Evolutionary conservation across 2,329 filamentous ascomycete genomes (phyloP).

Genomic region (Exophiala lecanii-corni): DNA sequence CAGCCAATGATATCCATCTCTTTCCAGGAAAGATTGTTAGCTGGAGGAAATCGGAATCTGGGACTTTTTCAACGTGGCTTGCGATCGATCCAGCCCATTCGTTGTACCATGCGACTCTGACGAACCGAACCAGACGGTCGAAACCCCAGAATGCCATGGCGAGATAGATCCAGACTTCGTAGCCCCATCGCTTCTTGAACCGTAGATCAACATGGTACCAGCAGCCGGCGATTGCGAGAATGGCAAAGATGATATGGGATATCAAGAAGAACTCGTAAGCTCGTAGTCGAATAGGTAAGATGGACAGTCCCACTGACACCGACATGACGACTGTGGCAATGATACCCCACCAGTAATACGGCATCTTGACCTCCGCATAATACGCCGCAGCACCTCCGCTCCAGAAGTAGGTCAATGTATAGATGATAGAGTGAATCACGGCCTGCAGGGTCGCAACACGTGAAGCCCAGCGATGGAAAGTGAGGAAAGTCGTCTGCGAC

Average conservation of each 20-base stretch:
- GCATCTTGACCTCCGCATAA: constrained; percentile 7
- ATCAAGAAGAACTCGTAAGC: constrained; percentile 36
- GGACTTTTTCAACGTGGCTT: constrained; percentile 40
- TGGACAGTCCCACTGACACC: constrained; percentile 29
- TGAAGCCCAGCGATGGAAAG: constrained; percentile 17
- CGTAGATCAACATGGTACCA: constrained; percentile 39
- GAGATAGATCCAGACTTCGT: constrained; percentile 46
- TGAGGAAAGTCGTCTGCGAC: constrained; percentile 12
- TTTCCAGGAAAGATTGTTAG: constrained; percentile 8
- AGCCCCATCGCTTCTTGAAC: constrained; percentile 40
- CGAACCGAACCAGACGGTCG: constrained; percentile 43
- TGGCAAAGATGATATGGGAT: constrained; percentile 31
- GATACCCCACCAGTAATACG: constrained; percentile 33
- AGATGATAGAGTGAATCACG: constrained; percentile 19
- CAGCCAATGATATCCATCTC: constrained; percentile 28
- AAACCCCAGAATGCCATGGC: constrained; percentile 43
- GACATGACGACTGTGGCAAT: constrained; percentile 32
- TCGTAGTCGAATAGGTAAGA: constrained; percentile 28
- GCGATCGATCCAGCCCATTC: constrained; percentile 34
- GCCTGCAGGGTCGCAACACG: constrained; percentile 15
- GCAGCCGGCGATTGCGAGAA: constrained; percentile 31
- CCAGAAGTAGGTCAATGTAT: constrained; percentile 8
- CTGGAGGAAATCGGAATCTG: constrained; percentile 27
- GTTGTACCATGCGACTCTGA: constrained; percentile 37
- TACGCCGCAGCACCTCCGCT: constrained; percentile 5